Conservation (phyloP, 192 early-diverging fungal genomes). For the Spizellomyces punctatus region DNA sequence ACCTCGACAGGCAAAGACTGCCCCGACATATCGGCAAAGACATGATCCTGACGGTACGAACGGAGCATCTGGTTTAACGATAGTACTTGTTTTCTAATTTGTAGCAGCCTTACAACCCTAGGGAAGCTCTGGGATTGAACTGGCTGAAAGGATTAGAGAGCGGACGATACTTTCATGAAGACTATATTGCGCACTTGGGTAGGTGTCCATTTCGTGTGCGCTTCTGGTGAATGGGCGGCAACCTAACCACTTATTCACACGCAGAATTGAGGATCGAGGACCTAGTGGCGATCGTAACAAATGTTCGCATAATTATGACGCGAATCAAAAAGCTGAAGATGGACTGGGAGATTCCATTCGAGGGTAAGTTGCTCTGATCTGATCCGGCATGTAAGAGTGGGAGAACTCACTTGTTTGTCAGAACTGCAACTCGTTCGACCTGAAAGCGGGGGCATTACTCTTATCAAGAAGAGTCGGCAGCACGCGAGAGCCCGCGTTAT, state of each 20-base stretch:
- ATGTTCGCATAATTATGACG: slow-evolving; percentile 74
- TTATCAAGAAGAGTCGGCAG: slow-evolving; percentile 37
- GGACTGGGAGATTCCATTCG: slow-evolving; percentile 84
- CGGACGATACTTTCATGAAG: slow-evolving; percentile 77
- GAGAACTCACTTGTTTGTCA: not conserved
- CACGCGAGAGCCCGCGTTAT: slow-evolving; percentile 40
- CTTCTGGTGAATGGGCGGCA: not conserved
- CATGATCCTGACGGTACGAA: slow-evolving; percentile 72
- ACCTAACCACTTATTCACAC: not conserved
- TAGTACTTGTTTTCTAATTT: not conserved
- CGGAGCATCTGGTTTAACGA: not conserved
- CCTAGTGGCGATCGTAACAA: slow-evolving; percentile 83
- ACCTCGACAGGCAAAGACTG: slow-evolving; percentile 80
- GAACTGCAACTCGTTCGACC: slow-evolving; percentile 44
- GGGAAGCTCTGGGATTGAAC: slow-evolving; percentile 82
- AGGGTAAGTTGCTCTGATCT: slow-evolving; percentile 30
- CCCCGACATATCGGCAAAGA: slow-evolving; percentile 86
- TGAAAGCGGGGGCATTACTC: slow-evolving; percentile 40
- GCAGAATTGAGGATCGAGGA: slow-evolving; percentile 77
- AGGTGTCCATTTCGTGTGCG: not conserved
- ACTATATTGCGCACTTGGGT: slow-evolving; percentile 84
- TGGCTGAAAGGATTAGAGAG: slow-evolving; percentile 82
- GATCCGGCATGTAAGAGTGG: not conserved
- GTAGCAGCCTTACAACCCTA: slow-evolving; percentile 61
- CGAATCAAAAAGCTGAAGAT: slow-evolving; percentile 68